Evolutionary conservation across 495 filamentous ascomycete species (phyloP).

Genomic region (Lasiosphaeria ovina): DNA sequence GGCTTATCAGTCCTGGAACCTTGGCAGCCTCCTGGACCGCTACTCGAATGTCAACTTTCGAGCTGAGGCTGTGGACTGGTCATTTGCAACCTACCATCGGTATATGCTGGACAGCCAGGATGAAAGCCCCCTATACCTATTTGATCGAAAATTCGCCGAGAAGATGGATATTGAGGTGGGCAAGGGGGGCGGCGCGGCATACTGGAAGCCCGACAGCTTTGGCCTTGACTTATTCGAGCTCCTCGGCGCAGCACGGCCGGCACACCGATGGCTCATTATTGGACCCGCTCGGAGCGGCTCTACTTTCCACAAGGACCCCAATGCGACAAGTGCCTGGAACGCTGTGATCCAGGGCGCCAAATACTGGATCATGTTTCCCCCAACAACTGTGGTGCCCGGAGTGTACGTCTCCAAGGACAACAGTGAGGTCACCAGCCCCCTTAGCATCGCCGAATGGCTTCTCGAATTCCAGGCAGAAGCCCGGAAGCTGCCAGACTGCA

Average conservation of each 20-base stretch:
- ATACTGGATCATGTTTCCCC: slow-evolving; percentile 94
- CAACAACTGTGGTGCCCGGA: slow-evolving; percentile 63
- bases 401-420: slow-evolving; percentile 90
- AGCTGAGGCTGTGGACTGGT: slow-evolving; percentile 94
- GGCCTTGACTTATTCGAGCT: slow-evolving; percentile 85
- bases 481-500: slow-evolving; percentile 69
- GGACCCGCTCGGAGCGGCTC: slow-evolving; percentile 88
- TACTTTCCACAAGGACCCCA: slow-evolving; percentile 87
- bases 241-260: slow-evolving; percentile 75
- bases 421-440: slow-evolving; percentile 90
- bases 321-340: slow-evolving; percentile 84
- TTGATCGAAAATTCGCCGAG: slow-evolving; percentile 81
- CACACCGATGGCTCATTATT: slow-evolving; percentile 90
- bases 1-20: slow-evolving; percentile 70
- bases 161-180: slow-evolving; percentile 77
- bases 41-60: slow-evolving; percentile 72
- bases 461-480: slow-evolving; percentile 89
- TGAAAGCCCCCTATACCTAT: slow-evolving; percentile 90
- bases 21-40: slow-evolving; percentile 57
- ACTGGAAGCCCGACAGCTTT: slow-evolving; percentile 86
- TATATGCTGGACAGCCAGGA: slow-evolving; percentile 84
- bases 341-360: slow-evolving; percentile 88
- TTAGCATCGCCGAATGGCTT: slow-evolving; percentile 96
- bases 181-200: slow-evolving; percentile 53
- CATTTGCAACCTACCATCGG: slow-evolving; percentile 69